Percentiles rank a stretch among this genome's conserved stretches.
These are phyloP conservation scores for Phoma sp. DNA, from an alignment of 2,329 filamentous ascomycete species.

Conservation along the genomic window DNA sequence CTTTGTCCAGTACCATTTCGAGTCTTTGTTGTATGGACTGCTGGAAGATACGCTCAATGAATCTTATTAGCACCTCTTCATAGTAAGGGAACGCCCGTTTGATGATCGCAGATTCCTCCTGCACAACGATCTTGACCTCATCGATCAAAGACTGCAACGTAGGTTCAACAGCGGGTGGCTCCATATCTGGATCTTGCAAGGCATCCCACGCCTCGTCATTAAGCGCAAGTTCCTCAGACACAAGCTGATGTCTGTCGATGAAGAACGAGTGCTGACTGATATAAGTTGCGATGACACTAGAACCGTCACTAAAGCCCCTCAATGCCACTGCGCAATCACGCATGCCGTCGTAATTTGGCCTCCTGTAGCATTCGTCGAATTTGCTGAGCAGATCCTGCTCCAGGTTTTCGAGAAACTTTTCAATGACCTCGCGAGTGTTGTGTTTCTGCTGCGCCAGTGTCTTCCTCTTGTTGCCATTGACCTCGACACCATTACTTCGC, in stretches of 20 bases:
- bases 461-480: conserved; percentile 54
- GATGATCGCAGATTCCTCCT: conserved; percentile 96
- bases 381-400: conserved; percentile 95
- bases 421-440: conserved; percentile 85
- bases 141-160: conserved; percentile 91
- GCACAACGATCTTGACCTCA: conserved; percentile 93
- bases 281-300: conserved; percentile 93
- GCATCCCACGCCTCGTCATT: conserved; percentile 83
- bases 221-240: conserved; percentile 80
- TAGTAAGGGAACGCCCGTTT: conserved; percentile 96
- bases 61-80: conserved; percentile 90
- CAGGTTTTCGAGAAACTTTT: conserved; percentile 94
- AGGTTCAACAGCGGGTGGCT: conserved; percentile 88
- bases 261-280: conserved; percentile 99
- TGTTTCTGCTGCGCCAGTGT: conserved; percentile 50
- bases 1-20: conserved; percentile 95
- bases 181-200: conserved; percentile 90
- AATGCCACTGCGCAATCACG: conserved; percentile 93
- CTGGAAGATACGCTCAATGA: conserved; percentile 94
- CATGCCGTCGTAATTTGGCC: conserved; percentile 98
- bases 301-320: conserved; percentile 93
- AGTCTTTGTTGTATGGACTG: conserved; percentile 96
- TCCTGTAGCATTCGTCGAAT: conserved; percentile 95
- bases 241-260: conserved; percentile 91
- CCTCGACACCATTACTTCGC: conserved; percentile 47